Percentiles rank a stretch among this genome's conserved stretches.
phyloP scores from a whole-genome alignment of 306 rosid species.

The Gastrolobium villosum region DNA sequence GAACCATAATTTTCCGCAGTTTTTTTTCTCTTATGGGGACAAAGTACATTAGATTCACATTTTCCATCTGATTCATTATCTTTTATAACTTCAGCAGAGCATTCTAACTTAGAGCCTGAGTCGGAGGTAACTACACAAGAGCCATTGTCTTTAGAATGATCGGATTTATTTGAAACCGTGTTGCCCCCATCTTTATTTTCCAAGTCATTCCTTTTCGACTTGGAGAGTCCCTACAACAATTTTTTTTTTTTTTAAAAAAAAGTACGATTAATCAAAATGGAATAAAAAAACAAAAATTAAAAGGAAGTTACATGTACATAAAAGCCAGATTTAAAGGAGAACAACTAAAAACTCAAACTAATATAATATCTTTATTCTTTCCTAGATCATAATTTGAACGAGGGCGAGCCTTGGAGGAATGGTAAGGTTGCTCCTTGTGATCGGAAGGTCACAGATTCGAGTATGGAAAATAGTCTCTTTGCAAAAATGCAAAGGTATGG shows the following conservation, averaged over 20 bases:
- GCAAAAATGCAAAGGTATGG: no score
- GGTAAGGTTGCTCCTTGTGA: no score
- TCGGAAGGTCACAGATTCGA: no score
- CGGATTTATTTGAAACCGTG: conserved; percentile 48
- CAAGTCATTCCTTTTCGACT: conserved; percentile 54
- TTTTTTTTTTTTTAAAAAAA: not conserved
- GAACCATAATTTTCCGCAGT: conserved; percentile 51
- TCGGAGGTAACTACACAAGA: conserved; percentile 49
- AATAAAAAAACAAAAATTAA: conserved; percentile 13
- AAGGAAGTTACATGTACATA: not conserved
- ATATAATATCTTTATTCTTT: not conserved
- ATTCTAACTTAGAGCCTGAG: conserved; percentile 60
- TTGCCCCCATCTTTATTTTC: conserved; percentile 56
- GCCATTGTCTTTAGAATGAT: conserved; percentile 61
- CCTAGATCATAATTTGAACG: not conserved
- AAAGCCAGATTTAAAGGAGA: not conserved
- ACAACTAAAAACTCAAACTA: not conserved
- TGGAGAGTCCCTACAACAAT: conserved; percentile 25
- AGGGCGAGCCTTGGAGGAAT: no score
- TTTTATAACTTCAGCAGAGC: conserved; percentile 51
- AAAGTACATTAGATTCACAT: conserved; percentile 55
- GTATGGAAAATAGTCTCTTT: no score
- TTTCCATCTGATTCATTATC: conserved; percentile 52
- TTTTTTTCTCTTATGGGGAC: conserved; percentile 76
- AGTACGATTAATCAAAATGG: conserved; percentile 28